Evolutionary conservation across 2,329 filamentous ascomycete genomes (phyloP), one percentile per base, ranked within the genome.

Genomic region (Alternaria brassicae): DNA sequence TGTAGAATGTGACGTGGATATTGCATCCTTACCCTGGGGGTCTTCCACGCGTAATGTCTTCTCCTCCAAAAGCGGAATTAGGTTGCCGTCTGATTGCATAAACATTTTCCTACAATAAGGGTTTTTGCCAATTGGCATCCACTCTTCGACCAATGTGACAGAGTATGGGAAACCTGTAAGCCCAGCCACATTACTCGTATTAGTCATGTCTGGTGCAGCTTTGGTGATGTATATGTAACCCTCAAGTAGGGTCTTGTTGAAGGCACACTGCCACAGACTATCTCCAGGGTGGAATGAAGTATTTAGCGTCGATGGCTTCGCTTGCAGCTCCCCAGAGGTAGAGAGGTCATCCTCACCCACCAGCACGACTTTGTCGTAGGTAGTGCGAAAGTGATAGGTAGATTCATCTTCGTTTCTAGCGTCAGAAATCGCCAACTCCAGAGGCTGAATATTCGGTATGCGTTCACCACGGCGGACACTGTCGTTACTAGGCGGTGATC

Each of bases 231-330:
- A 70, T 8, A 74, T 60, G 25, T 66, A 67, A 1, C 71, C 72
- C 27, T 75, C 69, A 6, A 75, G 32, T 1, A 54, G 32, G 1
- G 71, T 73, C 8, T 72, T 59, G 36, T 73, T 70, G 58, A 74
- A 75, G 3, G 50, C 58, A 41, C 73, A 75, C 3, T 64, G 63
- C 72, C 72, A 75, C 3, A 70, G 56, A 7, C 58, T 48, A 25
- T 69, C 60, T 6, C 67, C 67, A 3, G 60, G 37, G 8, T 61
- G 42, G 7, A 72, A 63, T 0, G 30, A 45, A 3, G 62, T 45
- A 19, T 61, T 58, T 13, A 32, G 54, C 7, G 23, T 41, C 23
- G 36, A 3, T 8, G 27, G n/a, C 7, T 50, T 27, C 41, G 48
- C 12, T 5, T 41, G 25, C 39, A 30, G 30, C 23, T 48, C 19